phyloP scores from a whole-genome alignment of 1,139 yeast genomes.

The Protomyces arabidopsidicola region DNA sequence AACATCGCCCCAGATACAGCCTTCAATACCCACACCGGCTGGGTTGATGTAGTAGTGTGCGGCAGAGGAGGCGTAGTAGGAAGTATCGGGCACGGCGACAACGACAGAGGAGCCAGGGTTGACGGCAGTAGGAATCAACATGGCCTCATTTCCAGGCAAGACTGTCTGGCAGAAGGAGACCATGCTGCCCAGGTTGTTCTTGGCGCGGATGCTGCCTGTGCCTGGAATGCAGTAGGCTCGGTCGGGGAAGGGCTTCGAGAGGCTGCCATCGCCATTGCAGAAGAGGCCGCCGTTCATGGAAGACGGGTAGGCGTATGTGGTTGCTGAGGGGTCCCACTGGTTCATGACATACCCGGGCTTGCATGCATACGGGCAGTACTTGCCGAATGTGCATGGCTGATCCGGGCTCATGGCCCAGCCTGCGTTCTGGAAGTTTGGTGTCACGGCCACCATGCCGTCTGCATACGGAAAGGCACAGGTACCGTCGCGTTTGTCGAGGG shows the following conservation, averaged over 20 bases:
- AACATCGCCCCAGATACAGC: constrained; percentile 77
- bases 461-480: constrained; percentile 52
- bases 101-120: constrained; percentile 46
- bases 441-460: constrained; percentile 63
- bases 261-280: constrained; percentile 65
- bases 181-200: constrained; percentile 28
- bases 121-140: constrained; percentile 79
- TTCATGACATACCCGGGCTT: constrained; percentile 95
- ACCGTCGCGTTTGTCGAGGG: constrained; percentile 4
- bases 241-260: constrained; percentile 58
- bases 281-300: constrained; percentile 64
- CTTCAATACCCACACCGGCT: constrained; percentile 75
- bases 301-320: constrained; percentile 75
- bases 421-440: constrained; percentile 40
- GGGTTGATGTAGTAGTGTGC: constrained; percentile 83
- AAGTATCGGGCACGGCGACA: constrained; percentile 75
- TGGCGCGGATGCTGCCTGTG: constrained; percentile 60
- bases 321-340: constrained; percentile 83
- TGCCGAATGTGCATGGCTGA: constrained; percentile 76
- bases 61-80: constrained; percentile 67
- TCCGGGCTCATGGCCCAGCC: constrained; percentile 90
- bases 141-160: constrained; percentile 87
- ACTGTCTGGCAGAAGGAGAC: constrained; percentile 92
- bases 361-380: constrained; percentile 94
- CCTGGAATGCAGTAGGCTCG: constrained; percentile 65